Base-by-base conservation (phyloP, 2,329 filamentous ascomycete genomes). In the Chaetomiaceae sp. region DNA sequence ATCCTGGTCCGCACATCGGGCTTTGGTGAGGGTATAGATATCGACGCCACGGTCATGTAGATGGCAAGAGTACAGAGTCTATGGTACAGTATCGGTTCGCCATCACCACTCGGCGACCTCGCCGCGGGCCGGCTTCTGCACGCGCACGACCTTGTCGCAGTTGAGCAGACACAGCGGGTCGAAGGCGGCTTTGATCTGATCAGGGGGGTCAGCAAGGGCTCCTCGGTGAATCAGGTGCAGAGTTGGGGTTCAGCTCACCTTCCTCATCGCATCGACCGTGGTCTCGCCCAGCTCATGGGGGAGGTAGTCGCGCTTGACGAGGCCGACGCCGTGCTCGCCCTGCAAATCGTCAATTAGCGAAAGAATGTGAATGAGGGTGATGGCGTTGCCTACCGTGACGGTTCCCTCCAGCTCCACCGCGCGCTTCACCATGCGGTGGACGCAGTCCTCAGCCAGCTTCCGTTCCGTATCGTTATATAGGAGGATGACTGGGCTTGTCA, bases 321-420 rank as follows among this genome's bases (percentile, higher is more conserved):
- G 69, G 6, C 87, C 87, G 43, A 93, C 83, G 34, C 87, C 87
- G 63, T 94, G 87, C 66, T 94, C 87, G 44, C 87, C 88, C 74
- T 78, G 32, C 17, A 17, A 14, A 24, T 3, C 17, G 17, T 18
- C 4, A 29, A 20, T 17, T 5, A 33, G 19, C 18, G 27, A 14
- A 19, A 24, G 18, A 36, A 22, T 5, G 22, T 6, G 2, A 32
- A 30, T 4, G 29, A 32, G 7, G 29, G 11, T 6, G 7, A 15
- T 11, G 26, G 15, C n/a, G n/a, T 20, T 18, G 59, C 72, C 58
- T 58, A 78, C 75, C 11, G 87, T 90, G 1, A 89, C 86, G 0
- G 88, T 93, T 8, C 88, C 88, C 65, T 93, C 87, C 70, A 89
- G 77, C 68, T 88, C 85, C 39, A 94, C 81, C 0, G 88, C 88